Conservation (phyloP, 768 basidiomycete genomes). For the Suillus placidus region DNA sequence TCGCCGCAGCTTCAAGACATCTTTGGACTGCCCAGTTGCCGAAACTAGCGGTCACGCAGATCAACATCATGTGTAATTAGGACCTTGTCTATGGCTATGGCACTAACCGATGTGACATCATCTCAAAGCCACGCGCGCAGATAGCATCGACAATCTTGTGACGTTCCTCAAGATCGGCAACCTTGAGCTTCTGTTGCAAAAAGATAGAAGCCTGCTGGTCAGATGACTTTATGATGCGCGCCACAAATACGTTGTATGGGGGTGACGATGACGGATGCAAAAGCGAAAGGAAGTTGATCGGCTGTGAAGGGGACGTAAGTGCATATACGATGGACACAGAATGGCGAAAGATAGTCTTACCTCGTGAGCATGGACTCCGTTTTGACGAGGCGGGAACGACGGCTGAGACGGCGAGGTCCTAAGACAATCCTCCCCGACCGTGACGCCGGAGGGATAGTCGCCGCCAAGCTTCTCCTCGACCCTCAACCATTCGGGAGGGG, state of each 20-base stretch:
- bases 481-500: conserved; percentile 47
- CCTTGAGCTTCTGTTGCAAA: conserved; percentile 87
- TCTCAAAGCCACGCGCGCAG: conserved; percentile 81
- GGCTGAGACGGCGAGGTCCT: conserved; percentile 32
- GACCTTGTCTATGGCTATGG: neutral
- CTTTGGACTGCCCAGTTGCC: conserved; percentile 92
- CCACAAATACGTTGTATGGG: conserved; percentile 79
- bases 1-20: conserved; percentile 80
- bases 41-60: conserved; percentile 50
- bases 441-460: conserved; percentile 27
- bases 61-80: conserved; percentile 5
- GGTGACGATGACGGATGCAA: conserved; percentile 67
- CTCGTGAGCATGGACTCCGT: conserved; percentile 48
- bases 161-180: conserved; percentile 76
- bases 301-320: conserved; percentile 45
- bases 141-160: conserved; percentile 88
- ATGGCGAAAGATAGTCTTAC: conserved; percentile 37
- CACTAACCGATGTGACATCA: conserved; percentile 85
- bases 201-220: conserved; percentile 93
- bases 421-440: conserved; percentile 31
- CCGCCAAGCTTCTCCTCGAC: conserved; percentile 32
- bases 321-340: conserved; percentile 19
- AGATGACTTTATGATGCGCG: conserved; percentile 85
- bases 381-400: conserved; percentile 28
- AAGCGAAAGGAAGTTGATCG: conserved; percentile 78